phyloP scores from a whole-genome alignment of 139 green algal species.

The Micractinium conductrix region DNA sequence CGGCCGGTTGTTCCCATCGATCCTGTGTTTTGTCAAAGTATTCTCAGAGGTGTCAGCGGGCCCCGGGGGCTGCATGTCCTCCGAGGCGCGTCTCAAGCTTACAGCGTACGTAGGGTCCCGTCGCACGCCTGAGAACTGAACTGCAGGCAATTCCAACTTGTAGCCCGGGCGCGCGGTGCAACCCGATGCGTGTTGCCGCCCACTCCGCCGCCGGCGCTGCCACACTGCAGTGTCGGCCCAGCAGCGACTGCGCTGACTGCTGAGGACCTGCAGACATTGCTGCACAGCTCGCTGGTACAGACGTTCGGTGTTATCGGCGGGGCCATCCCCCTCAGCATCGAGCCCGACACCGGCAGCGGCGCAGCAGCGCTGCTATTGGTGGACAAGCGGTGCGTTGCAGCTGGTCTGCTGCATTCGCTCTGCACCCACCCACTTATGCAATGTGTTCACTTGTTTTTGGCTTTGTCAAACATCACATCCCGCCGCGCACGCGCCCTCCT shows the following conservation, averaged over 20 bases:
- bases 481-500: no score
- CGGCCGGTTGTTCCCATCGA: no score
- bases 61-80: no score
- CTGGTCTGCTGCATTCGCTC: neutral
- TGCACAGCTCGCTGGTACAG: neutral
- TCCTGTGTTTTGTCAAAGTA: no score
- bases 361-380: neutral
- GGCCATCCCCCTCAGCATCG: neutral
- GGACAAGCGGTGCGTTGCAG: slow-evolving; percentile 11
- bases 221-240: neutral
- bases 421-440: neutral
- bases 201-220: neutral
- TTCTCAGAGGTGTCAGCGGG: no score
- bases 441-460: neutral
- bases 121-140: no score
- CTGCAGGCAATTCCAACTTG: no score
- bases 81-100: no score
- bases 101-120: no score
- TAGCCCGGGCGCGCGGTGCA: no score
- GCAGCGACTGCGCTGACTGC: neutral
- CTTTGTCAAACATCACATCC: no score
- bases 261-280: neutral
- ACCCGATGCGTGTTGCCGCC: neutral
- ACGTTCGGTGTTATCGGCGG: slow-evolving; percentile 5
- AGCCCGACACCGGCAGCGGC: neutral